Base-by-base conservation (phyloP, 1,284 basidiomycete genomes). In the Amylostereum chailletii region DNA sequence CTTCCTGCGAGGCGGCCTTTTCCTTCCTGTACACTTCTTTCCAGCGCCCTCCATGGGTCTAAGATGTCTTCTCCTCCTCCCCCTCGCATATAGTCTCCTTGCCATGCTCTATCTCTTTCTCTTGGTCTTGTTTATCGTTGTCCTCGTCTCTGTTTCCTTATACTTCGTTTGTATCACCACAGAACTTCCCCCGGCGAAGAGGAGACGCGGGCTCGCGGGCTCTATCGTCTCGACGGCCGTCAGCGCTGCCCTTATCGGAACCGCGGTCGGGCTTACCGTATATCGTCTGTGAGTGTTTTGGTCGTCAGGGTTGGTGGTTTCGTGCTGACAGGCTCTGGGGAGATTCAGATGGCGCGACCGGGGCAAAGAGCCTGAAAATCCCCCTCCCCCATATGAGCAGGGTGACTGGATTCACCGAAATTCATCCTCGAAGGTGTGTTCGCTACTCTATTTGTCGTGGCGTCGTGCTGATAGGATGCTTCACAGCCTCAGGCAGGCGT, bases 191-290 rank as follows among this genome's bases (percentile, higher is more conserved):
- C 71, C 76, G 46, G 65, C 71, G 57, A 80, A 80, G 66, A 71
- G 75, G 57, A 79, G 85, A 46, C 75, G 74, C 57, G 82, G 81
- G 53, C 73, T 89, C 65, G 81, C 85, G 54, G 84, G 85, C 54
- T 83, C 83, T 51, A 81, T 90, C 58, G 77, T 88, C 55, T 84
- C 84, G 11, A 86, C 85, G 34, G 86, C 86, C 51, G 70, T 90
- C 65, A 86, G 76, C 67, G 86, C 86, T 55, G 87, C 84, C 46
- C 75, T 90, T 53, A 85, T 90, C 53, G 86, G 86, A 52, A 83
- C 85, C 34, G 87, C 87, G 11, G 86, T 90, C 46, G 86, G 87
- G 53, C 72, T 89, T 55, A 88, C 86, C 45, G 84, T 88, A 42
- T 90, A 88, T 68, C 78, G 86, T 64, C 69, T 90, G 87, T 89